A percentile compares a stretch with the other conserved stretches of the same genome.
phyloP scores from a whole-genome alignment of 179 eudicot species.

The Beta corolliflora region DNA sequence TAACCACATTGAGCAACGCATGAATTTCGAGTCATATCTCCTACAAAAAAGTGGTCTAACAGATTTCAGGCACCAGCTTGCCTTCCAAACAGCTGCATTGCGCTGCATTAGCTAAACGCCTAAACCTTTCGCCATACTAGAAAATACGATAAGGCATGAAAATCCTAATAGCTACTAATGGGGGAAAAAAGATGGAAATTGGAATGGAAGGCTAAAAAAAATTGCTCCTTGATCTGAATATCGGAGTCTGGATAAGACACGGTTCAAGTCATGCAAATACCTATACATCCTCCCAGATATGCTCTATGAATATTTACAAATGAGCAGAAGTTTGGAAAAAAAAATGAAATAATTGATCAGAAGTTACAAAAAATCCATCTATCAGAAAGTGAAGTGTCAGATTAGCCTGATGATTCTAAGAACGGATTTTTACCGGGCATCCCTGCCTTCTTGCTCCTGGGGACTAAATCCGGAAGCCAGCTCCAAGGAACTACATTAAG shows the following conservation, averaged over 20 bases:
- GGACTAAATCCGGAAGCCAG: conserved; percentile 25
- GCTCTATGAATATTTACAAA: conserved; percentile 30
- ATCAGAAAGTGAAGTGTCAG: conserved; percentile 16
- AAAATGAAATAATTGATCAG: background rate
- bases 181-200: background rate
- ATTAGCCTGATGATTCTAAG: background rate
- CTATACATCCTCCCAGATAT: conserved; percentile 21
- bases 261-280: conserved; percentile 20
- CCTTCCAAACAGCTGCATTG: too few relatives aligned
- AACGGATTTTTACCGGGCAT: conserved; percentile 15
- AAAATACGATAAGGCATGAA: background rate
- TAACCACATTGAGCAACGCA: background rate
- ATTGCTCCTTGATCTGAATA: conserved; percentile 9
- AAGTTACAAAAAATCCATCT: conserved; percentile 16
- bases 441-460: conserved; percentile 32
- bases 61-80: background rate
- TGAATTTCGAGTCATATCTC: background rate
- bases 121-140: too few relatives aligned
- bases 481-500: conserved; percentile 33
- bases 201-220: conserved; percentile 2
- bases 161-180: conserved; percentile 5
- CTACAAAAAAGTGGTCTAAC: background rate
- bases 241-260: conserved; percentile 17
- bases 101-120: background rate
- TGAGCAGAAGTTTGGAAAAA: conserved; percentile 12